Conservation (phyloP, 2,329 filamentous ascomycete genomes). For the Fonsecaea pugnacius region DNA sequence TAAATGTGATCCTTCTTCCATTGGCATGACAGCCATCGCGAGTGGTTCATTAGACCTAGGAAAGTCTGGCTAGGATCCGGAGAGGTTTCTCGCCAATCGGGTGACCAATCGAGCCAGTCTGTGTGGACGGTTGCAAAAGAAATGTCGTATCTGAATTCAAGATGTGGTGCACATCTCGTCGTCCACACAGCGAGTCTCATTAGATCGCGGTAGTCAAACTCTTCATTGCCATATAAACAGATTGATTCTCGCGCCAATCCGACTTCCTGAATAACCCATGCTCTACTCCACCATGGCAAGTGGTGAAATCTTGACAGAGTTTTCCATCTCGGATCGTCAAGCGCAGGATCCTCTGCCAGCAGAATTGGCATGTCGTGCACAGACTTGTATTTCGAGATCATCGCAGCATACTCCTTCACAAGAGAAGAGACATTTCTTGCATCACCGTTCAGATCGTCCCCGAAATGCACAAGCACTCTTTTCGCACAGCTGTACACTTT, state of each 20-base stretch:
- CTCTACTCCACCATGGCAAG: conserved; percentile 18
- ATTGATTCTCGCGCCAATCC: conserved; percentile 18
- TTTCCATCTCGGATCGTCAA: conserved; percentile 22
- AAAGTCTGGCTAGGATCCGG: conserved; percentile 9
- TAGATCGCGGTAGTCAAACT: conserved; percentile 15
- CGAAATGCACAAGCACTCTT: conserved; percentile 34
- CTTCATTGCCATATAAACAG: conserved; percentile 1
- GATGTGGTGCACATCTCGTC: conserved; percentile 17
- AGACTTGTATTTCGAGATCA: neutral
- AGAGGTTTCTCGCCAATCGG: conserved; percentile 8
- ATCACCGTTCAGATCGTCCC: conserved; percentile 26
- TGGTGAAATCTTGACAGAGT: conserved; percentile 17
- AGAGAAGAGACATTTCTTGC: conserved; percentile 21
- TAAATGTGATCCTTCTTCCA: conserved; percentile 24
- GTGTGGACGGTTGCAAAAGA: conserved; percentile 19
- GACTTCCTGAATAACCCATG: conserved; percentile 32
- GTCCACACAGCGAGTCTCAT: conserved; percentile 21
- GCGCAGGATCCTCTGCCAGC: neutral
- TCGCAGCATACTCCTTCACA: conserved; percentile 14
- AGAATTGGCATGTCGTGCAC: conserved; percentile 14
- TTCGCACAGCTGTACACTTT: conserved; percentile 24
- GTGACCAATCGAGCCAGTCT: conserved; percentile 23
- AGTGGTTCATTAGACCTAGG: conserved; percentile 16
- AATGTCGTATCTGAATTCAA: conserved; percentile 9
- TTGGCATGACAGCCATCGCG: conserved; percentile 5